These are phyloP conservation scores for Aspergillus pseudonomiae DNA, from an alignment of 2,329 filamentous ascomycete genomes.

Conservation along the genomic window DNA sequence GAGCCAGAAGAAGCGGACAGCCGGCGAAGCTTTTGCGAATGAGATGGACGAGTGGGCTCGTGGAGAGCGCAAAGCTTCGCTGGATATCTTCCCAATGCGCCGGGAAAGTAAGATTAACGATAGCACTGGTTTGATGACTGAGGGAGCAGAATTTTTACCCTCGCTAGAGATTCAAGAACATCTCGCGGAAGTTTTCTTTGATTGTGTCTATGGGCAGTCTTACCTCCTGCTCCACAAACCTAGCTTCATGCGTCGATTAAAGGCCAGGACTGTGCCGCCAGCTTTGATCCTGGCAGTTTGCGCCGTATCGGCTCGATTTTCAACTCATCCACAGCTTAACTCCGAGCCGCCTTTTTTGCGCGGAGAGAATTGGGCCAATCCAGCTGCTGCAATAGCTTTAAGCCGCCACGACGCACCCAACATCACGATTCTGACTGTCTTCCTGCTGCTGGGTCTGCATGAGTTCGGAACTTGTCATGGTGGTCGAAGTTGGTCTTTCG, in stretches of 20 bases:
- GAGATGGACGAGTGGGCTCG: constrained; percentile 82
- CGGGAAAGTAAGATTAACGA: constrained; percentile 67
- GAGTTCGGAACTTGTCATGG: constrained; percentile 98
- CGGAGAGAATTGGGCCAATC: constrained; percentile 87
- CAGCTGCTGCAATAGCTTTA: constrained; percentile 83
- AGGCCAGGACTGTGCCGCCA: constrained; percentile 78
- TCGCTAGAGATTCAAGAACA: constrained; percentile 89
- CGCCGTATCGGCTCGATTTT: constrained; percentile 93
- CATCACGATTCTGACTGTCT: constrained; percentile 90
- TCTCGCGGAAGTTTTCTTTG: constrained; percentile 91
- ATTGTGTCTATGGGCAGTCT: constrained; percentile 91
- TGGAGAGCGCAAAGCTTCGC: constrained; percentile 54
- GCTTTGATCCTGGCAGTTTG: constrained; percentile 93
- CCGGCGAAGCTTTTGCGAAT: constrained; percentile 83
- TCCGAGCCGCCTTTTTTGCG: constrained; percentile 79
- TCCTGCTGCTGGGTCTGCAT: constrained; percentile 84
- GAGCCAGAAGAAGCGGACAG: constrained; percentile 74
- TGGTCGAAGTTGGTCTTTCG: constrained; percentile 92
- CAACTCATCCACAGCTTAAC: constrained; percentile 78
- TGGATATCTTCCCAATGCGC: constrained; percentile 55
- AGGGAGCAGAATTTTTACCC: constrained; percentile 82
- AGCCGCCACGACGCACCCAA: constrained; percentile 92
- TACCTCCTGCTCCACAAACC: constrained; percentile 96
- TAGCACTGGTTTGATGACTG: constrained; percentile 75
- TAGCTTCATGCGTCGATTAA: constrained; percentile 85